These are phyloP conservation scores for Aspergillus quadrilineatus DNA, from an alignment of 2,329 filamentous ascomycete genomes.

Conservation along the genomic window DNA sequence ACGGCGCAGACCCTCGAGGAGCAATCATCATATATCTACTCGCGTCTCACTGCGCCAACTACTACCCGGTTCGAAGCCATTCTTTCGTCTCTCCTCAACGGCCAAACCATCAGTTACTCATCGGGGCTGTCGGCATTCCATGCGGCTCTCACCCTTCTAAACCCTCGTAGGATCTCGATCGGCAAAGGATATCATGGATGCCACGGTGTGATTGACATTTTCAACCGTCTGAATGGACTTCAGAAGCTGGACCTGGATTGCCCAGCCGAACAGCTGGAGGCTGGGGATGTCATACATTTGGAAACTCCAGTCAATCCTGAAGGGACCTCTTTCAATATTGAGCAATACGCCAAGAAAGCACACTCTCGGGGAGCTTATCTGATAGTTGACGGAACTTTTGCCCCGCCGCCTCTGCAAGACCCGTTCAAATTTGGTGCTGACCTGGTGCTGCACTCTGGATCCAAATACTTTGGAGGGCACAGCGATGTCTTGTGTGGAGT, in stretches of 20 bases:
- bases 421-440: slow-evolving; percentile 81
- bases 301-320: slow-evolving; percentile 94
- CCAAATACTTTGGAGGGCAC: slow-evolving; percentile 95
- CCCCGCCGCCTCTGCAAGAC: slow-evolving; percentile 82
- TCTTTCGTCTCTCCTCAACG: slow-evolving; percentile 67
- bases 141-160: slow-evolving; percentile 77
- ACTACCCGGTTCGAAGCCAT: slow-evolving; percentile 81
- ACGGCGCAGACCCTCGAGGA: slow-evolving; percentile 23
- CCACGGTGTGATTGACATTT: slow-evolving; percentile 75
- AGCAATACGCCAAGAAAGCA: slow-evolving; percentile 69
- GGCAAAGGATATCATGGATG: slow-evolving; percentile 89
- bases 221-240: slow-evolving; percentile 73
- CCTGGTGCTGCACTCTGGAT: slow-evolving; percentile 86
- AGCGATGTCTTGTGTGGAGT: slow-evolving; percentile 90
- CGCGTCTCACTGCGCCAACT: slow-evolving; percentile 74
- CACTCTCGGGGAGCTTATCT: slow-evolving; percentile 70
- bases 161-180: slow-evolving; percentile 80
- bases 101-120: slow-evolving; percentile 70
- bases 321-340: slow-evolving; percentile 74
- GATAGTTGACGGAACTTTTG: slow-evolving; percentile 89
- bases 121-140: slow-evolving; percentile 89
- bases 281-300: slow-evolving; percentile 83
- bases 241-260: slow-evolving; percentile 70
- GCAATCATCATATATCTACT: slow-evolving; percentile 69
- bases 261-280: slow-evolving; percentile 62